Base-by-base conservation (phyloP, 1,284 basidiomycete genomes). In the Ganoderma lucidum region DNA sequence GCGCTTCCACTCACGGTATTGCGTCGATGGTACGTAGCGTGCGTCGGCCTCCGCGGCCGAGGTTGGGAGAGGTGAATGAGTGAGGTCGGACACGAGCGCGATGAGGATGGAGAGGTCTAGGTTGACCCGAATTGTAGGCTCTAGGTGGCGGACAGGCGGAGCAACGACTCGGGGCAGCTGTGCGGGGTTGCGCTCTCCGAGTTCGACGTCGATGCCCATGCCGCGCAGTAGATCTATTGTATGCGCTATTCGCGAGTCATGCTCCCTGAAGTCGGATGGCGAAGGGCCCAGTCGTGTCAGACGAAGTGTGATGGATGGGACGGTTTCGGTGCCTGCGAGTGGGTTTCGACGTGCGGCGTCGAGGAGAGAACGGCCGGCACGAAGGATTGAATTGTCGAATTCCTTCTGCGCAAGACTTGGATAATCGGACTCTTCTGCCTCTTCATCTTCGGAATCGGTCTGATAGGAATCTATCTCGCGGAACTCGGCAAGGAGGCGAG, bases 91-190 rank as follows among this genome's bases (percentile, higher is more conserved):
- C 42, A 94, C 88, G 35, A 96, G 85, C 0, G 94, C 94, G 71
- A 96, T 92, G 63, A 96, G 86, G 0, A 92, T 84, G 0, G 94
- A 95, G 10, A 96, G 84, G 78, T 96, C 95, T 53, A 96, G 84
- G 74, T 95, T 95, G 78, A 96, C 83, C 59, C 83, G 82, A 3
- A 77, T 72, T 0, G 90, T 91, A 0, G 93, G 91, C 23, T 72
- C 67, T 28, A 66, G 77, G 68, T 23, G 74, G 61, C 59, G 76
- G 60, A n/a, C 73, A 45, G n/a, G 75, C 56, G 37, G 61, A 23
- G 61, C 63, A 1, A 64, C 44, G 0, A 66, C 39, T 51, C 65
- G 39, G 6, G 53, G 44, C 45, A 72, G 64, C 35, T 78, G 74
- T 6, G 81, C 62, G 6, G 80, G 77, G 1, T 77, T 70, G 14